Percentiles rank a stretch among this genome's conserved stretches.
phyloP scores from a whole-genome alignment of 768 basidiomycete genomes.

The Termitomyces sp. region DNA sequence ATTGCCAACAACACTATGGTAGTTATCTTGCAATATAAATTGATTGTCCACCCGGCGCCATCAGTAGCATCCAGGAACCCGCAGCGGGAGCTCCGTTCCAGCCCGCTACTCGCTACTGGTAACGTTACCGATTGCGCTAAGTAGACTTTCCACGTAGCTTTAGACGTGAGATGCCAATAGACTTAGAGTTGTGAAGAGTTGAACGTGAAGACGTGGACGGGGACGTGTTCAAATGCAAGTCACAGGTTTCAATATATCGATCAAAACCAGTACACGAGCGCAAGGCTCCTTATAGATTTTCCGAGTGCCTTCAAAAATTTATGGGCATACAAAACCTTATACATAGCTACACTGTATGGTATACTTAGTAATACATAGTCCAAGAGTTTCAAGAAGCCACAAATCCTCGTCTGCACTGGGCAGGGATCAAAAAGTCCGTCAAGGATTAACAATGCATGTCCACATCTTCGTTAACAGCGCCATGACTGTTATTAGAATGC shows the following conservation, averaged over 20 bases:
- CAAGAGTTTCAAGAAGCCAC: not conserved
- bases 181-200: not conserved
- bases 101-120: not conserved
- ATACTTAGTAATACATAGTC: not conserved
- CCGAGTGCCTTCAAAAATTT: not conserved
- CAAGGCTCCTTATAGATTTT: not conserved
- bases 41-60: not conserved
- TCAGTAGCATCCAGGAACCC: not conserved
- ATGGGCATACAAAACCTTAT: not conserved
- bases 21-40: not conserved
- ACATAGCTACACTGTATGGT: too few relatives aligned
- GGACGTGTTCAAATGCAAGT: not conserved
- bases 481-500: not conserved
- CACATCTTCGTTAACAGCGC: conserved; percentile 18
- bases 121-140: not conserved
- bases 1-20: too few relatives aligned
- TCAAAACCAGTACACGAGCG: not conserved
- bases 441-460: conserved; percentile 19
- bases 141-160: not conserved
- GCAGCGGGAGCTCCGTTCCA: not conserved
- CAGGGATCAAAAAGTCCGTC: not conserved
- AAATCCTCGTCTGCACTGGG: too few relatives aligned
- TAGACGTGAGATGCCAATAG: not conserved
- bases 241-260: not conserved
- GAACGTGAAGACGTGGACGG: not conserved